Evolutionary conservation across 768 basidiomycete genomes (phyloP), one percentile per base, ranked within the genome.

Genomic region (Daedaleopsis nitida): DNA sequence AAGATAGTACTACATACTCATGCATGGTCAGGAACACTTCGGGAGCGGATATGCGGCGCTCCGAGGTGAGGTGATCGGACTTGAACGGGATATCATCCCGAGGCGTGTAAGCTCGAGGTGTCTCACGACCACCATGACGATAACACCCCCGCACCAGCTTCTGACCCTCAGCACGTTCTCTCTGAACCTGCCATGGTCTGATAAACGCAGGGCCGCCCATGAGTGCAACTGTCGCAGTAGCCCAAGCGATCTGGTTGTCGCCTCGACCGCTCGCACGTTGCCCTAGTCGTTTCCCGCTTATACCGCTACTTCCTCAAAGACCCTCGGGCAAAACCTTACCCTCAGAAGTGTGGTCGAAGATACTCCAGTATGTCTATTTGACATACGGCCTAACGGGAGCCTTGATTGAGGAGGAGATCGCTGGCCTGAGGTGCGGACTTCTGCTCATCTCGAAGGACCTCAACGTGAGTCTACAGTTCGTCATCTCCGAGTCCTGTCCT

Each of bases 331-430:
- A 81, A 62, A 75, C 83, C 32, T 77, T 93, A 17, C 91, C 91
- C 1, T 73, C 76, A 4, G 91, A 92, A 75, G 69, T 92, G 62
- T 92, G 91, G 91, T 75, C 80, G 7, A 80, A 79, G 39, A 84
- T 93, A 52, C 79, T 92, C 54, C 70, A 74, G 34, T 71, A 75
- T 34, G 74, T 74, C 14, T 65, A 76, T 43, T 55, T 64, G 1
- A 59, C 65, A 50, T 68, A 64, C 52, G 58, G 62, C 7, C 37
- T 56, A 19, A 55, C 51, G 16, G 32, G n/a, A 4, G 34, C 60
- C 16, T 39, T 63, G 34, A 54, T 47, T 13, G 51, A 51, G 39
- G 59, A 53, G 51, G 59, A 54, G 4, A 42, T 39, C 47, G 37
- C 57, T 62, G 59, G 45, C 52, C 14, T 53, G 43, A 73, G 68